Conservation (phyloP, 2,329 filamentous ascomycete species). For the Erysiphe pulchra region DNA sequence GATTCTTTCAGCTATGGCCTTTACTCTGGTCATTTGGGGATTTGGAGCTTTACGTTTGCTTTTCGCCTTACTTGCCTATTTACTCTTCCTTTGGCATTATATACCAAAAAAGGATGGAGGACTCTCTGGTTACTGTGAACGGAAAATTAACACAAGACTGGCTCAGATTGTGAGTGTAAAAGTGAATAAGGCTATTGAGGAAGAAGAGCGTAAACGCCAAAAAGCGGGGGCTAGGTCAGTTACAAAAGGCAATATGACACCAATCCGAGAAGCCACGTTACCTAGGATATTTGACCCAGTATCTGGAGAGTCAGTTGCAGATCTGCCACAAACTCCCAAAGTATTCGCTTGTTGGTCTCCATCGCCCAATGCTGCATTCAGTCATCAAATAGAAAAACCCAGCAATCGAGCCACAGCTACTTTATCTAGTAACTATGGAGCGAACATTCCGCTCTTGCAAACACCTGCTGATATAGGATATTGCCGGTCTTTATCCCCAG, state of each 20-base stretch:
- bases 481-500: constrained; percentile 7
- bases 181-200: constrained; percentile 68
- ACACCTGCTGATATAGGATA: constrained; percentile 36
- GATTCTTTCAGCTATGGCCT: constrained; percentile 74
- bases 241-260: constrained; percentile 25
- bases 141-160: constrained; percentile 71
- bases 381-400: constrained; percentile 23
- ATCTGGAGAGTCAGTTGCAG: constrained; percentile 26
- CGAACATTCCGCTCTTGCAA: constrained; percentile 34
- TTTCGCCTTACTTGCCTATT: constrained; percentile 51
- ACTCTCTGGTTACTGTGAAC: constrained; percentile 63
- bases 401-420: constrained; percentile 25
- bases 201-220: constrained; percentile 37
- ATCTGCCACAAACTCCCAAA: constrained; percentile 31
- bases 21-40: constrained; percentile 74
- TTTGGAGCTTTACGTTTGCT: constrained; percentile 53
- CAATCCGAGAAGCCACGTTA: constrained; percentile 37
- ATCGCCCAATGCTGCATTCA: constrained; percentile 25
- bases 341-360: constrained; percentile 36
- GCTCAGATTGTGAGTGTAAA: constrained; percentile 65
- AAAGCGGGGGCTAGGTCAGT: constrained; percentile 23
- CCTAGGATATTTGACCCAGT: constrained; percentile 30
- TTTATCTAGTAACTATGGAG: constrained; percentile 30
- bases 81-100: constrained; percentile 80
- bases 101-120: constrained; percentile 63